Conservation (phyloP, 805 yeast genomes). For the Saccharomycopsis sp. region DNA sequence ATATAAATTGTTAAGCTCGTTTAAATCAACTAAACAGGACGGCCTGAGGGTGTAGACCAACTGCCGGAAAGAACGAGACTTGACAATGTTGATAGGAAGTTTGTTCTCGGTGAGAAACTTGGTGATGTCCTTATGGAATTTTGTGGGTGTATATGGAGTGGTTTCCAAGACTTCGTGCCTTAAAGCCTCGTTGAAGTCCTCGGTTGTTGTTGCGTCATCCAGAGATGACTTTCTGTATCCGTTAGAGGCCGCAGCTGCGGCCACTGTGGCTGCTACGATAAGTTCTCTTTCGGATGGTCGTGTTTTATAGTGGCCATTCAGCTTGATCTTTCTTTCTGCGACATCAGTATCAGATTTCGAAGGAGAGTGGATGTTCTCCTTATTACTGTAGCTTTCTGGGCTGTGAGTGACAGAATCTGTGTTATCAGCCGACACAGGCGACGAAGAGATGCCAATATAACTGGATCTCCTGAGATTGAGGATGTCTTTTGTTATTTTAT, state of each 20-base stretch:
- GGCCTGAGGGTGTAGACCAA: conserved; percentile 44
- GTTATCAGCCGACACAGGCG: background rate
- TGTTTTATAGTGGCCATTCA: conserved; percentile 2
- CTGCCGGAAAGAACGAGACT: conserved; percentile 46
- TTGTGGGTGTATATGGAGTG: conserved; percentile 38
- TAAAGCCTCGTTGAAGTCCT: background rate
- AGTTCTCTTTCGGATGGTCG: background rate
- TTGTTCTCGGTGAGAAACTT: conserved; percentile 47
- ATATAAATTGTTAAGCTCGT: conserved; percentile 41
- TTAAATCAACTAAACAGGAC: conserved; percentile 40
- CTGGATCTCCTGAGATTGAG: conserved; percentile 34
- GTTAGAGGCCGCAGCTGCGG: background rate
- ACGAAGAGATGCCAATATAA: background rate
- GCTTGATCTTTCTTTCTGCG: background rate
- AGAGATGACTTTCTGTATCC: background rate
- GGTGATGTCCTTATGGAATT: conserved; percentile 46
- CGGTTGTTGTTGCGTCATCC: background rate
- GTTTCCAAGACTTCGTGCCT: conserved; percentile 30
- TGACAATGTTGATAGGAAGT: conserved; percentile 41
- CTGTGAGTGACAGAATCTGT: conserved; percentile 35
- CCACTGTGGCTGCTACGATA: background rate
- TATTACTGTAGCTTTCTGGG: conserved; percentile 31
- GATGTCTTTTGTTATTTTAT: conserved; percentile 38
- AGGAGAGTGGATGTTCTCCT: conserved; percentile 21
- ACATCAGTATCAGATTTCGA: conserved; percentile 4